These are phyloP conservation scores for Exobasidium cylindrosporum DNA, from an alignment of 1,284 basidiomycete genomes.

Conservation along the genomic window DNA sequence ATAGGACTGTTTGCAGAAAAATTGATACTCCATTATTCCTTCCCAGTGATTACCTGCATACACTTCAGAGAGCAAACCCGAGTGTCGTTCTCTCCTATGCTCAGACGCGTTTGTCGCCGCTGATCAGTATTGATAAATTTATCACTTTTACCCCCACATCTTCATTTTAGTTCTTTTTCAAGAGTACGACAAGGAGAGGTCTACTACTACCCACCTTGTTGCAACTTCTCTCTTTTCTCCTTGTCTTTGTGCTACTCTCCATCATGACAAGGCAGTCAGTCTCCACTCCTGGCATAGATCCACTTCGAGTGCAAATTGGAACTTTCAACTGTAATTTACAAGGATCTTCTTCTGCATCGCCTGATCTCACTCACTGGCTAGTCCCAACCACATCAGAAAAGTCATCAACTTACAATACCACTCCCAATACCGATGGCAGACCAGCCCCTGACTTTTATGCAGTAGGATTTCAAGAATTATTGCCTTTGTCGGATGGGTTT, in stretches of 20 bases:
- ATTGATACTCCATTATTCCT: no score
- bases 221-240: no score
- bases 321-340: conserved; percentile 83
- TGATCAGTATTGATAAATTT: no score
- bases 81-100: no score
- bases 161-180: no score
- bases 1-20: no score
- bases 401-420: conserved; percentile 22
- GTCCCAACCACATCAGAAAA: conserved; percentile 42
- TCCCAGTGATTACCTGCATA: no score
- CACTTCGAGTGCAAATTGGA: conserved; percentile 69
- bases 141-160: no score
- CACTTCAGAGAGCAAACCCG: no score
- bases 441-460: conserved; percentile 69
- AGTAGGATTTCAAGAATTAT: conserved; percentile 82
- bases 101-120: no score
- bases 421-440: conserved; percentile 29
- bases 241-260: not conserved
- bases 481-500: conserved; percentile 64
- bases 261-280: conserved; percentile 1
- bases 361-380: conserved; percentile 52
- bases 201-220: no score
- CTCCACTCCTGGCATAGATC: not conserved
- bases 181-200: no score
- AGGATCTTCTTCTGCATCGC: conserved; percentile 58